Evolutionary conservation across 2,329 filamentous ascomycete species (phyloP).

Genomic region (Ophiostoma sp.): DNA sequence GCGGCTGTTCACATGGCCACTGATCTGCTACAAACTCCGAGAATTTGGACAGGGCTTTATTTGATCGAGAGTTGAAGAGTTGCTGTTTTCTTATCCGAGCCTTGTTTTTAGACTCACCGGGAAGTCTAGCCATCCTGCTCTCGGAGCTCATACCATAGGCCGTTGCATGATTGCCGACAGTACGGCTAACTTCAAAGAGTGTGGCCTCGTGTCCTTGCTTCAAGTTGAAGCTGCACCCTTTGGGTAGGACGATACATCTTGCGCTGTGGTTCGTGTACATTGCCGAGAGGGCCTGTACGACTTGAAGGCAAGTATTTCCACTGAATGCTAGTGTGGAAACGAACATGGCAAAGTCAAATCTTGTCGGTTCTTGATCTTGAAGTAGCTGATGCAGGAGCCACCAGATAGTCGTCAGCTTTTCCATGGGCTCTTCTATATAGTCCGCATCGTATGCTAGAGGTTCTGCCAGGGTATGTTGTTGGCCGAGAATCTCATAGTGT

Average conservation of each 20-base stretch:
- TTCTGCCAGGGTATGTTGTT: background rate
- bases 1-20: background rate
- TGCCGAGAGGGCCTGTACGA: background rate
- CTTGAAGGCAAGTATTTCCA: background rate
- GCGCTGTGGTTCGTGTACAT: background rate
- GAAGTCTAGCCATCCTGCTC: background rate
- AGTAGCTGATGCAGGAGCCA: background rate
- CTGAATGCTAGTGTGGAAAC: slow-evolving; percentile 17
- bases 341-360: slow-evolving; percentile 5
- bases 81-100: background rate
- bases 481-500: background rate
- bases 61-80: background rate
- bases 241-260: background rate
- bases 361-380: background rate
- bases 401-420: background rate
- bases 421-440: background rate
- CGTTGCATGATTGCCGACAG: background rate
- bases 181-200: background rate
- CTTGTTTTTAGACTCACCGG: background rate
- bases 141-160: background rate
- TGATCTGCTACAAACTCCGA: background rate
- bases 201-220: background rate
- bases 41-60: background rate
- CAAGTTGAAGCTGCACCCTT: background rate
- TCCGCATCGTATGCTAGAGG: background rate